Percentiles rank a stretch among this genome's conserved stretches.
These are phyloP conservation scores for Mortierella sp. DNA, from an alignment of 371 early-diverging fungal species.

Conservation along the genomic window DNA sequence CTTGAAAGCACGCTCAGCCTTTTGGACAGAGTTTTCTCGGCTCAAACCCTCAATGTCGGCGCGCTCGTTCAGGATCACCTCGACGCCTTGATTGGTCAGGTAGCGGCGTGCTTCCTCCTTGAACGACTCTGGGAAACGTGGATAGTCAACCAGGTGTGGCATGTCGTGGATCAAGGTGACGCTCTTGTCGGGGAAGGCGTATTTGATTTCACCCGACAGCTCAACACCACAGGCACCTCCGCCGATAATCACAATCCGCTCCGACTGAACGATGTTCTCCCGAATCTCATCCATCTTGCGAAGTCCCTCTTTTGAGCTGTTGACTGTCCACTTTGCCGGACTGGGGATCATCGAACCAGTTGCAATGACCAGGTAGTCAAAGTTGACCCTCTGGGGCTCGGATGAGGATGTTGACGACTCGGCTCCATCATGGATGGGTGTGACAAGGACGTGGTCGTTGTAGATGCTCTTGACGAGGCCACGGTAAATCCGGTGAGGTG, in stretches of 20 bases:
- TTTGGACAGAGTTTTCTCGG: conserved; percentile 35
- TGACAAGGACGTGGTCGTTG: conserved; percentile 58
- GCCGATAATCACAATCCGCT: conserved; percentile 71
- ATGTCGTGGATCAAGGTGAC: conserved; percentile 66
- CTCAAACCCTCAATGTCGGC: conserved; percentile 53
- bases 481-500: conserved; percentile 62
- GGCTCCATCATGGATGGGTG: neutral
- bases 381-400: conserved; percentile 55
- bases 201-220: conserved; percentile 71
- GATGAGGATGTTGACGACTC: neutral
- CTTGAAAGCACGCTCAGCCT: conserved; percentile 58
- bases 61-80: conserved; percentile 73
- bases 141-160: conserved; percentile 61
- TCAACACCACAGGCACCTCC: conserved; percentile 82
- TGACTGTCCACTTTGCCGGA: conserved; percentile 48
- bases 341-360: conserved; percentile 73
- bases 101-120: conserved; percentile 64
- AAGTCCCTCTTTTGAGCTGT: conserved; percentile 48
- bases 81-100: conserved; percentile 71
- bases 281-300: conserved; percentile 36
- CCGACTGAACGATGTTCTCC: conserved; percentile 68
- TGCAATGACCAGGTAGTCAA: conserved; percentile 81
- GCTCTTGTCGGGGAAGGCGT: conserved; percentile 59
- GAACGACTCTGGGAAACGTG: conserved; percentile 60
- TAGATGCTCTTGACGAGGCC: conserved; percentile 59